Evolutionary conservation across 257 asterid genomes (phyloP).

Genomic region (Thymus mandschuricus): DNA sequence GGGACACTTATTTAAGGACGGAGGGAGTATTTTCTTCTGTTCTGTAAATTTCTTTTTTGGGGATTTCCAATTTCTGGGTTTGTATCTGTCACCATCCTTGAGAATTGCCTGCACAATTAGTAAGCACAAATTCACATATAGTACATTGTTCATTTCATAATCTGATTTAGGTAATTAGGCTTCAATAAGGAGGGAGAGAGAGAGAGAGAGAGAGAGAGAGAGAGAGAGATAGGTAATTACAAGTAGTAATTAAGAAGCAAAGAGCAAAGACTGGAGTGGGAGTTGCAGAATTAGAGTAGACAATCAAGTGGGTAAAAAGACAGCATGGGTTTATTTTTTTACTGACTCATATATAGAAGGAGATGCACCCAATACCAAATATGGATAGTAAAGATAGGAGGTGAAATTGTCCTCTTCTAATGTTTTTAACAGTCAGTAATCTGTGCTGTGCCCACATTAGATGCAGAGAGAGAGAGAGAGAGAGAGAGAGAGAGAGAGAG

Average conservation of each 20-base stretch:
- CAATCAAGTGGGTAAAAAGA: slow-evolving; percentile 19
- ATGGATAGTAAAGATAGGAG: slow-evolving; percentile 23
- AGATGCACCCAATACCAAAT: slow-evolving; percentile 34
- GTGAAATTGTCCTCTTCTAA: slow-evolving; percentile 21
- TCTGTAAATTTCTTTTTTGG: background rate
- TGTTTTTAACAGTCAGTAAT: slow-evolving; percentile 31
- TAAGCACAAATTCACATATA: background rate
- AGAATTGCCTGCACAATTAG: background rate
- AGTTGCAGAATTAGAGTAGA: slow-evolving; percentile 27
- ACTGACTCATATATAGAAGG: slow-evolving; percentile 30
- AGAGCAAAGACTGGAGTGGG: slow-evolving; percentile 6
- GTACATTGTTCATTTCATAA: background rate
- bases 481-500: slow-evolving; percentile 12
- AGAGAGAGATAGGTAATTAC: too few species aligned
- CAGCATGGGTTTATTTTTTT: background rate
- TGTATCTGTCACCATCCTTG: slow-evolving; percentile 29
- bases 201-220: too few species aligned
- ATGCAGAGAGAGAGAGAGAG: slow-evolving; percentile 16
- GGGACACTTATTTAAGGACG: too few species aligned
- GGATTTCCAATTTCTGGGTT: background rate
- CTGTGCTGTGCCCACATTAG: slow-evolving; percentile 24
- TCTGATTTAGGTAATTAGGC: background rate
- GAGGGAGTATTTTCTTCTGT: background rate
- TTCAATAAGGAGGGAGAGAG: too few species aligned
- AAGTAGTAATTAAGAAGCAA: too few species aligned